Evolutionary conservation across 1,139 yeast genomes (phyloP).

Genomic region (Yamadazyma atmosphaerica): DNA sequence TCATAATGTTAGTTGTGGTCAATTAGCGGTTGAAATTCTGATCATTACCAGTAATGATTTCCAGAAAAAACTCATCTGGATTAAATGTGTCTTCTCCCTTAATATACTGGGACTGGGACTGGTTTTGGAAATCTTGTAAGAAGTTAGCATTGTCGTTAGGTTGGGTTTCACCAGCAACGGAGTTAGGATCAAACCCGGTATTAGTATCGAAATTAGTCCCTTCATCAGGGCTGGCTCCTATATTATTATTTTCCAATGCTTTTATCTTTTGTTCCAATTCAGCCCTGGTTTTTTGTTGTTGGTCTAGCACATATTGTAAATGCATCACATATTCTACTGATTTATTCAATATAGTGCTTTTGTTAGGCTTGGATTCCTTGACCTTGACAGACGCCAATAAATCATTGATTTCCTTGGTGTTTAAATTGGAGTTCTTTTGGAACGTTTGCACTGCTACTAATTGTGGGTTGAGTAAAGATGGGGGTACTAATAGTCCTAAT

Average conservation of each 20-base stretch:
- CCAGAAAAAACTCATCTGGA: slow-evolving; percentile 24
- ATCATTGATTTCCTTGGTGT: slow-evolving; percentile 37
- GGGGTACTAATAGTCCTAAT: slow-evolving; percentile 70
- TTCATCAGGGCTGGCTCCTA: not conserved
- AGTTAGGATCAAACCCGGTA: not conserved
- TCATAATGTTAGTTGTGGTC: not conserved
- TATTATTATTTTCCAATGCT: slow-evolving; percentile 10
- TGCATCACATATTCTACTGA: slow-evolving; percentile 70
- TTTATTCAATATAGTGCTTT: slow-evolving; percentile 64
- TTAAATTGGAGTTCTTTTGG: slow-evolving; percentile 35
- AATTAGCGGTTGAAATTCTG: not conserved
- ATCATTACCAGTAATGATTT: slow-evolving; percentile 17
- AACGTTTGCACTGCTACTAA: slow-evolving; percentile 48
- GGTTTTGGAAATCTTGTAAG: slow-evolving; percentile 18
- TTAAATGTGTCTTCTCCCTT: slow-evolving; percentile 19
- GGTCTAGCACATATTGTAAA: slow-evolving; percentile 43
- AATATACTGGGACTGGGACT: slow-evolving; percentile 12
- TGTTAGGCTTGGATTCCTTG: slow-evolving; percentile 71
- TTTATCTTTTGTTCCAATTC: slow-evolving; percentile 20
- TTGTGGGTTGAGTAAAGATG: slow-evolving; percentile 58
- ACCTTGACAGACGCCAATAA: slow-evolving; percentile 42
- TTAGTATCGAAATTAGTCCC: not conserved
- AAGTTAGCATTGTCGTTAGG: slow-evolving; percentile 11
- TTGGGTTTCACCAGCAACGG: not conserved
- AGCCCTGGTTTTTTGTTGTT: slow-evolving; percentile 31